These are phyloP conservation scores for Lippia alba DNA, from an alignment of 305 asterid genomes.

Conservation along the genomic window DNA sequence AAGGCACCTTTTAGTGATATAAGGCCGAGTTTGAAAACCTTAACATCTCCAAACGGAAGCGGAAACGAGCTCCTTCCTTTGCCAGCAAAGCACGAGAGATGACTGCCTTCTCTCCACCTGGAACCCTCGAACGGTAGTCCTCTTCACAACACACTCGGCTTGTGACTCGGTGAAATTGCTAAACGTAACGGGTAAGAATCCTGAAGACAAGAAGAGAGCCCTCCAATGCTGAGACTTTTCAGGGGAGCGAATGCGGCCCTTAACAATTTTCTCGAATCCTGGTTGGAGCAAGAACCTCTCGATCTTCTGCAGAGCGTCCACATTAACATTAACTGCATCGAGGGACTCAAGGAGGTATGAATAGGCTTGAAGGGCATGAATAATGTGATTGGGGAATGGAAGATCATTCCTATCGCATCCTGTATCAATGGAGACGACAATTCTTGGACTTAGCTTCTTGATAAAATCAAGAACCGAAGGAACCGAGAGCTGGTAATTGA, in stretches of 20 bases:
- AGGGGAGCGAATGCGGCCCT: slow-evolving; percentile 38
- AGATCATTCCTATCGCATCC: slow-evolving; percentile 58
- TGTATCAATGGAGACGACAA: slow-evolving; percentile 52
- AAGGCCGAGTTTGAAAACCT: background rate
- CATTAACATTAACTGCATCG: slow-evolving; percentile 48
- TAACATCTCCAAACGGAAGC: slow-evolving; percentile 69
- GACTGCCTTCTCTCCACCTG: slow-evolving; percentile 60
- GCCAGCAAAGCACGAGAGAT: slow-evolving; percentile 62
- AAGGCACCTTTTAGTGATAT: slow-evolving; percentile 38
- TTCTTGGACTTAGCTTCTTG: slow-evolving; percentile 57
- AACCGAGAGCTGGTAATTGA: slow-evolving; percentile 37
- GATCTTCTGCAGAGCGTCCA: slow-evolving; percentile 47
- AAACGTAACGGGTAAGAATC: slow-evolving; percentile 49
- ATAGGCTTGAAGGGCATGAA: slow-evolving; percentile 50
- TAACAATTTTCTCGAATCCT: slow-evolving; percentile 46
- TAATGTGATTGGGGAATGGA: slow-evolving; percentile 49
- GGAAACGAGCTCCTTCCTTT: slow-evolving; percentile 54
- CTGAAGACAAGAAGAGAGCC: slow-evolving; percentile 46
- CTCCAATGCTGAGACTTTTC: slow-evolving; percentile 56
- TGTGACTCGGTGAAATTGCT: slow-evolving; percentile 58
- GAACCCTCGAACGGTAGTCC: slow-evolving; percentile 55
- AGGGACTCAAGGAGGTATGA: slow-evolving; percentile 58
- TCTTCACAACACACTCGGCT: slow-evolving; percentile 57
- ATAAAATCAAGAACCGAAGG: slow-evolving; percentile 51
- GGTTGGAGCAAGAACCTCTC: slow-evolving; percentile 62